Evolutionary conservation across 257 asterid species (phyloP), one percentile per base, ranked within the genome.

Genomic region (Nicotiana sylvestris): DNA sequence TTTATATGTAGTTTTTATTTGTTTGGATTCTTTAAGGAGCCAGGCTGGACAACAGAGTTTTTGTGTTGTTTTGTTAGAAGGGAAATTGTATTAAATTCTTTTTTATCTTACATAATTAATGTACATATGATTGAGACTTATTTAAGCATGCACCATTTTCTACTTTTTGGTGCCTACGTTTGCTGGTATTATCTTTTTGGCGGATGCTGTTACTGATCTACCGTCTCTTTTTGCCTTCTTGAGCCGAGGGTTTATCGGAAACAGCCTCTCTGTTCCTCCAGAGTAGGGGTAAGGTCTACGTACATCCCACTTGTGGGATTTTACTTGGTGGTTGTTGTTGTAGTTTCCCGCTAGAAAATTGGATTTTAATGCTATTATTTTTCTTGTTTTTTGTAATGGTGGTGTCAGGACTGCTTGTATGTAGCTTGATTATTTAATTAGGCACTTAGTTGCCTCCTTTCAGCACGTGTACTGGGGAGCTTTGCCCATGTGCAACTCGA

Each of bases 51-150:
- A 46, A 58, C 13, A 72, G 79, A 46, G 60, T 46, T 58, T 35
- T 60, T n/a, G 5, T 62, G 27, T 80, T 37, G 32, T 65, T 80
- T 64, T 32, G 43, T 62, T n/a, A 61, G 69, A 66, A 32, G 39
- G 5, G 7, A 6, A 70, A 30, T 12, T 82, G 72, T 69, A 82
- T 62, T 51, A 69, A 82, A 51, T 76, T 76, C 64, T 51, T 66
- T 81, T 69, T 3, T 17, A 17, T 62, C 37, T 68, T 53, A 56
- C 30, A 49, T 13, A 32, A 13, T 55, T 64, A 8, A 25, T 82
- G 80, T 70, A 82, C 30, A 68, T 68, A 69, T 10, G 53, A 69
- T 68, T 68, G 66, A 66, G 65, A 29, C 39, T 80, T 51, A 30
- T 51, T 39, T 11, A 68, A 55, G 11, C 61, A 27, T 60, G 35